Percentiles rank a stretch among this genome's conserved stretches.
Evolutionary conservation across 2,329 filamentous ascomycete genomes (phyloP).

Genomic region (Arthrobotrys iridis): DNA sequence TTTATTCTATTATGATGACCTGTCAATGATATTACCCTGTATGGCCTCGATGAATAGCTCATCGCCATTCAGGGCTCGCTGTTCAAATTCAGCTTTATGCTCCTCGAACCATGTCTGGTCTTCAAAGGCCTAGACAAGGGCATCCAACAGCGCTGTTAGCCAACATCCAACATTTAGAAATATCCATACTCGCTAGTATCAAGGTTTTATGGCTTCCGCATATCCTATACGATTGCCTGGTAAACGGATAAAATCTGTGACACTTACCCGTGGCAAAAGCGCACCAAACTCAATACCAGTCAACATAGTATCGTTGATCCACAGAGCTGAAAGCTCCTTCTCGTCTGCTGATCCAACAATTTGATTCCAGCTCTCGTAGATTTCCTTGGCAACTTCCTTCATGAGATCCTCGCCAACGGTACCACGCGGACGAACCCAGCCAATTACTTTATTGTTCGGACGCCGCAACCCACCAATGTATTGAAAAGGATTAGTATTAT

Average conservation of each 20-base stretch:
- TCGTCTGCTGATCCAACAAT: conserved; percentile 44
- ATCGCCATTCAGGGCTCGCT: conserved; percentile 22
- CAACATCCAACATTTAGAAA: conserved; percentile 5
- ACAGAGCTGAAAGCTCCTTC: conserved; percentile 43
- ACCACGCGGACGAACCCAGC: conserved; percentile 27
- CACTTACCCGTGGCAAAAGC: conserved; percentile 32
- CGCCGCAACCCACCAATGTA: conserved; percentile 38
- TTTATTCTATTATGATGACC: conserved; percentile 16
- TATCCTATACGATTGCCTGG: background rate
- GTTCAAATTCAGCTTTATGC: conserved; percentile 32
- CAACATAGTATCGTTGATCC: conserved; percentile 44
- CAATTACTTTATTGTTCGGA: conserved; percentile 48
- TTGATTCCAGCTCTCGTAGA: conserved; percentile 29
- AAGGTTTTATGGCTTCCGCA: background rate
- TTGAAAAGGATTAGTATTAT: conserved; percentile 49
- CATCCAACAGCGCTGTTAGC: background rate
- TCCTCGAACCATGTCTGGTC: conserved; percentile 47
- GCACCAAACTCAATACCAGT: conserved; percentile 46
- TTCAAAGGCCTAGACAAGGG: conserved; percentile 35
- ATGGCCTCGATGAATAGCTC: conserved; percentile 38
- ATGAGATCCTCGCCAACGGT: conserved; percentile 33
- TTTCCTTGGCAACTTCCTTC: conserved; percentile 39
- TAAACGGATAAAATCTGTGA: background rate
- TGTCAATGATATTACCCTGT: conserved; percentile 25
- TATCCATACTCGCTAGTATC: background rate